Evolutionary conservation across 257 asterid genomes (phyloP).

Genomic region (Solanum lycopersicoides): DNA sequence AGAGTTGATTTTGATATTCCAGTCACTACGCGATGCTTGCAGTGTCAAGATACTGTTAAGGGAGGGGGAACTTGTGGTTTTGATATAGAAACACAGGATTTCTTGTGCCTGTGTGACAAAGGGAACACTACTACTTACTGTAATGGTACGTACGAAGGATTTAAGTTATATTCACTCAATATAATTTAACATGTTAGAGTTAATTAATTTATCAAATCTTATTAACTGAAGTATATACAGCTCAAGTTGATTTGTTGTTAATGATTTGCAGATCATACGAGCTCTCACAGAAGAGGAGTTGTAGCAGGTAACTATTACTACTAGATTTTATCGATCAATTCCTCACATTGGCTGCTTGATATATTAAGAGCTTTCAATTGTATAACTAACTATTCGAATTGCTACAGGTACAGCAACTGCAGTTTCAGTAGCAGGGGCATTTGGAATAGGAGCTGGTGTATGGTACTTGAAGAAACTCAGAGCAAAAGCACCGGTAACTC

Average conservation of each 20-base stretch:
- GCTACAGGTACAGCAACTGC: constrained; percentile 50
- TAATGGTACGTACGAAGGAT: constrained; percentile 24
- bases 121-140: constrained; percentile 65
- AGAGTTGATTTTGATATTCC: constrained; percentile 91
- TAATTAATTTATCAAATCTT: too few relatives aligned
- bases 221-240: neutral
- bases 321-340: neutral
- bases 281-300: constrained; percentile 30
- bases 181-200: neutral
- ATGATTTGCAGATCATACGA: constrained; percentile 22
- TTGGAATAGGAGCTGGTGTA: constrained; percentile 72
- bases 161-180: neutral
- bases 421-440: constrained; percentile 68
- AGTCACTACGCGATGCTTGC: constrained; percentile 47
- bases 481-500: constrained; percentile 79
- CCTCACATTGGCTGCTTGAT: neutral
- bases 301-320: constrained; percentile 60
- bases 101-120: constrained; percentile 68
- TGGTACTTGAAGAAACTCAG: constrained; percentile 75
- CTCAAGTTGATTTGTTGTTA: neutral
- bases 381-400: neutral
- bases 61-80: constrained; percentile 82
- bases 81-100: constrained; percentile 45
- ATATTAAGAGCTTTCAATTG: neutral
- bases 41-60: constrained; percentile 49